A percentile compares a stretch with the other conserved stretches of the same genome.
Conservation (phyloP, 202 grass and related monocot genomes). For the Dendrocalamus latiflorus region DNA sequence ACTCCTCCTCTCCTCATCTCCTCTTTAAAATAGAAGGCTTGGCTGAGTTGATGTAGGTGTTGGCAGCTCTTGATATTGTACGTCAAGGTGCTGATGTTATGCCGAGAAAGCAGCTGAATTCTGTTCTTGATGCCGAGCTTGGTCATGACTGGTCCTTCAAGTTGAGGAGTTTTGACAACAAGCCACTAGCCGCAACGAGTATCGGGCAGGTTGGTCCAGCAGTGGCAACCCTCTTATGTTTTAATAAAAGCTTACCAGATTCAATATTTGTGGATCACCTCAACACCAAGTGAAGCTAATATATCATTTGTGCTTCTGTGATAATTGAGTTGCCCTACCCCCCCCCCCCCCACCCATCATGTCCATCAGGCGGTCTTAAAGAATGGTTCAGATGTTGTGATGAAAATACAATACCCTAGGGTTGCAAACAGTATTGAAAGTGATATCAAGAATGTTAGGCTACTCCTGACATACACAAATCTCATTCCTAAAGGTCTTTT, state of each 20-base stretch:
- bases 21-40: no score
- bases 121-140: conserved; percentile 71
- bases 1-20: no score
- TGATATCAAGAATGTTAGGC: conserved; percentile 92
- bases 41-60: conserved; percentile 46
- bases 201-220: conserved; percentile 59
- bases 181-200: conserved; percentile 83
- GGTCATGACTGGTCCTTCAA: conserved; percentile 69
- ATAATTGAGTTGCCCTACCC: conserved; percentile 13
- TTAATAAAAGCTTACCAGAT: background rate
- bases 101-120: conserved; percentile 85
- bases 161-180: conserved; percentile 87
- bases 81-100: conserved; percentile 95
- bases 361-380: conserved; percentile 82
- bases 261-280: background rate
- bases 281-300: background rate
- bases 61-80: conserved; percentile 91
- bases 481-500: conserved; percentile 99
- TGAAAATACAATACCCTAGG: conserved; percentile 99
- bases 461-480: conserved; percentile 89
- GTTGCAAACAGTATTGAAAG: conserved; percentile 99
- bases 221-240: background rate
- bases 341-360: no score
- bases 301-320: background rate
- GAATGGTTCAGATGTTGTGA: conserved; percentile 69